Evolutionary conservation across 495 filamentous ascomycete genomes (phyloP), one percentile per base, ranked within the genome.

Genomic region (Neurospora intermedia): DNA sequence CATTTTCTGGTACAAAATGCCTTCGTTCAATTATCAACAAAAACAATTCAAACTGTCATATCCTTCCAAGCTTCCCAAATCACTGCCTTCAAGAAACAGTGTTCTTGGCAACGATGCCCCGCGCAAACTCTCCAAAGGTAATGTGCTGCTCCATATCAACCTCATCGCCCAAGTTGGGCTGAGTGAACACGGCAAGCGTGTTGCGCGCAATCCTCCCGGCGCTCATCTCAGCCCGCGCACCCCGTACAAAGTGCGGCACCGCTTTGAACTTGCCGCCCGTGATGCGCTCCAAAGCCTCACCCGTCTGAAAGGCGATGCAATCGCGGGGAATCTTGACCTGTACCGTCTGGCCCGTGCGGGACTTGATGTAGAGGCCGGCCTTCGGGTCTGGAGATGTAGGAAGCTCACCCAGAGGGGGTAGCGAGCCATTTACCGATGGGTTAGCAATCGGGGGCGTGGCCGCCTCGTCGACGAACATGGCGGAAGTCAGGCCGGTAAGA

Each of bases 121-220:
- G 90, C 23, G 94, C 94, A 87, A 98, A 97, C 77, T 92, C 89
- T 40, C 91, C 96, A 86, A 98, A 98, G 54, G 84, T 90, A 69
- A 90, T 87, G 35, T 91, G 90, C 74, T 86, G 84, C 78, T 90
- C 86, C 70, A 84, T 83, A 80, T 93, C 92, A 18, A 99, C 93
- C 83, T 91, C 88, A 76, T 97, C 96, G 70, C 88, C 91, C 69
- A 99, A 80, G 84, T 97, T 97, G 48, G 96, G 96, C 85, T 99
- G 96, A 69, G 96, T 99, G 80, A 99, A 99, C 40, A 99, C 94
- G 6, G 96, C 96, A 72, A 99, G 83, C 69, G 96, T 99, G 84
- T 98, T 98, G 74, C 96, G 85, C 59, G 94, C 94, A 73, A 97
- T 87, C 62, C 83, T 82, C 35, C 81, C 83, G 20, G 78, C 82